Base-by-base conservation (phyloP, 148 eudicot species). In the Silene latifolia region DNA sequence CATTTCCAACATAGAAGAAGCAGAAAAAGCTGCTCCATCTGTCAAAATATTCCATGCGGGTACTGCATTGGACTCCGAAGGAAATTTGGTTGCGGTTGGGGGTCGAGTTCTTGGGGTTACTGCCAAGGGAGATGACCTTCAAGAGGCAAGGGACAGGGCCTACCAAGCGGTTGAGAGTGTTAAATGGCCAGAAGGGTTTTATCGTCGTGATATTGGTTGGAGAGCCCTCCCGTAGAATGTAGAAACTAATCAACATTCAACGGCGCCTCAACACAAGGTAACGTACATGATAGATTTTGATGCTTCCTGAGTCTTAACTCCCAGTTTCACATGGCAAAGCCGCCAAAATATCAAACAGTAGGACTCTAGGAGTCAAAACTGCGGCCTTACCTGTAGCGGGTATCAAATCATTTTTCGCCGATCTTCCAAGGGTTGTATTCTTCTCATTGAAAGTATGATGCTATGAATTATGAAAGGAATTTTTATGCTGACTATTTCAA, bases 41-140 rank as follows among this genome's bases (percentile, higher is more conserved):
- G 96, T 90, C 47, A 94, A 94, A 83, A 76, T 94, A 76, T 94
- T 90, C 76, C 98, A 94, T 74, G 96, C 98, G 10, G 97, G 98
- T 62, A 94, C 97, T 7, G 87, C 97, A 6, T 63, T 87, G 4
- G 88, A 94, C 69, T 70, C 89, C 0, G 75, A 88, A 35, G 93
- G 97, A 12, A 85, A 91, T 70, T 84, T 83, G 75, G 85, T 89
- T 71, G 97, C 96, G 8, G 87, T 82, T 1, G 98, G 98, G 15
- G 98, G 98, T 23, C 90, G 98, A 58, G 98, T 94, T 70, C 93
- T 94, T 64, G 98, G 98, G 1, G 81, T 94, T 72, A 91, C 98
- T 18, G 93, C 98, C 62, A 90, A 82, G 80, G 98, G 97, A 63
- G 74, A 25, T 75, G 88, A 91, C 79, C 93, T 94, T 59, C 87